These are phyloP conservation scores for Chiua sp. DNA, from an alignment of 1,284 basidiomycete species.

Conservation along the genomic window DNA sequence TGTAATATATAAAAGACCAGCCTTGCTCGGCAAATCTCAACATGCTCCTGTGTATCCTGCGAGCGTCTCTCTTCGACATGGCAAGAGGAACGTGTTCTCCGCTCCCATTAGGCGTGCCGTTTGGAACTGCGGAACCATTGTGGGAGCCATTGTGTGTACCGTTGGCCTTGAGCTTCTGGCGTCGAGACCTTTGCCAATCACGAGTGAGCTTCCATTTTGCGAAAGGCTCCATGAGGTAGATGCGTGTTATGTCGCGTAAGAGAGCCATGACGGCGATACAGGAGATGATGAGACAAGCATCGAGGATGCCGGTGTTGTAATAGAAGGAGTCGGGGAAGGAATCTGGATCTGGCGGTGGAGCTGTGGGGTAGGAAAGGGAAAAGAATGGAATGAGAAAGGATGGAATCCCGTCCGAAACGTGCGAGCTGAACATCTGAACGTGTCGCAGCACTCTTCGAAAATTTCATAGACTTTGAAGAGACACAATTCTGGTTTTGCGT, in stretches of 20 bases:
- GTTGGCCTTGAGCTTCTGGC: slow-evolving; percentile 33
- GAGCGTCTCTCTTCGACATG: slow-evolving; percentile 49
- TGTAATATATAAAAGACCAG: slow-evolving; percentile 88
- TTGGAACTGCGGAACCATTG: slow-evolving; percentile 38
- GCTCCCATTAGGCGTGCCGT: slow-evolving; percentile 29
- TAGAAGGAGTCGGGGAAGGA: slow-evolving; percentile 71
- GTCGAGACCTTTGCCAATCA: slow-evolving; percentile 44
- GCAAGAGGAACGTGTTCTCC: slow-evolving; percentile 21
- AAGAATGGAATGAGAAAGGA: slow-evolving; percentile 69
- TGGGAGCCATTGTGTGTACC: slow-evolving; percentile 32
- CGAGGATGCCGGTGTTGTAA: slow-evolving; percentile 73
- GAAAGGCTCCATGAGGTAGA: slow-evolving; percentile 79
- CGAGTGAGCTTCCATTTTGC: slow-evolving; percentile 73
- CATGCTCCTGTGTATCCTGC: slow-evolving; percentile 71
- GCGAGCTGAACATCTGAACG: slow-evolving; percentile 40
- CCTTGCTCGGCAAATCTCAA: slow-evolving; percentile 95
- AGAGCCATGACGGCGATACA: slow-evolving; percentile 82
- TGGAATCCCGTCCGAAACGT: slow-evolving; percentile 52
- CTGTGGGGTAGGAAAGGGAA: slow-evolving; percentile 73
- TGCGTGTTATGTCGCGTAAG: slow-evolving; percentile 75
- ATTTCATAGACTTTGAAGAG: slow-evolving; percentile 31
- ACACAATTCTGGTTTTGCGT: slow-evolving; percentile 30
- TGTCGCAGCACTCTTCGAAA: slow-evolving; percentile 36
- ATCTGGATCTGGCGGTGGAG: slow-evolving; percentile 60
- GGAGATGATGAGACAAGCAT: slow-evolving; percentile 73